Base-by-base conservation (phyloP, 225 moss, liverwort and hornwort genomes). In the Straminergon stramineum region DNA sequence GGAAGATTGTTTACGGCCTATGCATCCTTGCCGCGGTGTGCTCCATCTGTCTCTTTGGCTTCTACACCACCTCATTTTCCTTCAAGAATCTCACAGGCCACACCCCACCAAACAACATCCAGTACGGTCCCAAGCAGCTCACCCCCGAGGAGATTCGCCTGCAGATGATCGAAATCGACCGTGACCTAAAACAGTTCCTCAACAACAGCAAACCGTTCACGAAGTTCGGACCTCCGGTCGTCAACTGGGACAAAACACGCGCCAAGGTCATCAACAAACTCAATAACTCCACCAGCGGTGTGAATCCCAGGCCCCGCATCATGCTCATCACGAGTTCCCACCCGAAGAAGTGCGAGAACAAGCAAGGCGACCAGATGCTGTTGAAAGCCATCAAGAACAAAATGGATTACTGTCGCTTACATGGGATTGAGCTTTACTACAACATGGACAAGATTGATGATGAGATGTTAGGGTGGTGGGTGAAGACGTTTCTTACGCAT, bases 381-480 rank as follows among this genome's bases (percentile, higher is more conserved):
- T 39, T 94, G 85, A 94, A 94, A 61, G 88, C 94, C 13, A 94
- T 94, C 51, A 94, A 94, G 74, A 94, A 94, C 69, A 94, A 94
- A 57, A 93, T 94, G 92, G 94, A 94, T 53, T 94, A 94, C 85
- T 92, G 92, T 27, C 78, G 94, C 20, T 58, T 94, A 15, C 94
- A 94, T 26, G 91, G 91, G 34, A 91, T 93, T 37, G 94, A 94
- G 88, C 18, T 94, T 1, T 94, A 92, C 63, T 94, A 94, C 74
- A 94, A 94, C 79, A 94, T 94, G 94, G 94, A 94, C 85, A 87
- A 85, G 67, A 91, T 94, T 19, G 94, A 94, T 63, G 81, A 81
- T 21, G 94, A 94, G 65, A 94, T 94, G 94, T 64, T 91, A 17
- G 91, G 92, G 20, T 94, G 94, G 94, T 94, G 94, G 94, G 94